These are phyloP conservation scores for Yamadazyma buinensis DNA, from an alignment of 1,139 yeast genomes.

Conservation along the genomic window DNA sequence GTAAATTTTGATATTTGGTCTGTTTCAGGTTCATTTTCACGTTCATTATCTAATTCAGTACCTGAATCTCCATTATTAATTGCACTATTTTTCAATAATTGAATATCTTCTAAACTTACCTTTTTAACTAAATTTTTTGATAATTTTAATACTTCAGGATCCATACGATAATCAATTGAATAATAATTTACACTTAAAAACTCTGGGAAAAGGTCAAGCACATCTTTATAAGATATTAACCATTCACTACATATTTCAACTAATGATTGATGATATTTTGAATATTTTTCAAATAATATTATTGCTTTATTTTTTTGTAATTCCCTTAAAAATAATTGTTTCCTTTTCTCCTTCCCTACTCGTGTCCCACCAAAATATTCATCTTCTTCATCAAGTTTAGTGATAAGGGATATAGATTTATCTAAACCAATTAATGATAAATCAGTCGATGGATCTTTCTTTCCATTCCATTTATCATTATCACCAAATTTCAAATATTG, in stretches of 20 bases:
- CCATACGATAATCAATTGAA: conserved; percentile 1
- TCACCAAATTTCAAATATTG: conserved; percentile 24
- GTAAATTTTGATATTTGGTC: conserved; percentile 6
- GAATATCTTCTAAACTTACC: conserved; percentile 24
- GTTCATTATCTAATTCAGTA: conserved; percentile 18
- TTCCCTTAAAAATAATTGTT: conserved; percentile 30
- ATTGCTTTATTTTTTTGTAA: conserved; percentile 31
- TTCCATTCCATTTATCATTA: conserved; percentile 15
- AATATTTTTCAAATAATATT: conserved; percentile 31
- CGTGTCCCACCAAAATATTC: conserved; percentile 20
- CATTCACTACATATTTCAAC: conserved; percentile 43
- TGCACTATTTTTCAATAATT: conserved; percentile 9
- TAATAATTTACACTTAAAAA: conserved; percentile 30
- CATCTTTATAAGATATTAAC: conserved; percentile 34
- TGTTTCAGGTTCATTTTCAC: not conserved
- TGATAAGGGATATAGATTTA: conserved; percentile 32
- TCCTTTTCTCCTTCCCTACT: conserved; percentile 22
- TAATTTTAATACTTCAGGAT: conserved; percentile 2
- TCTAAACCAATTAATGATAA: conserved; percentile 33
- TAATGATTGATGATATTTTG: conserved; percentile 37
- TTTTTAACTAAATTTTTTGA: conserved; percentile 24
- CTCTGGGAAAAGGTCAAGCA: conserved; percentile 37
- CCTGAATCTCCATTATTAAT: conserved; percentile 26
- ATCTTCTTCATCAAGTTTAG: conserved; percentile 22
- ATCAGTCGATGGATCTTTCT: conserved; percentile 26